Base-by-base conservation (phyloP, 129 eudicot species). In the Chrysanthemum seticuspe region DNA sequence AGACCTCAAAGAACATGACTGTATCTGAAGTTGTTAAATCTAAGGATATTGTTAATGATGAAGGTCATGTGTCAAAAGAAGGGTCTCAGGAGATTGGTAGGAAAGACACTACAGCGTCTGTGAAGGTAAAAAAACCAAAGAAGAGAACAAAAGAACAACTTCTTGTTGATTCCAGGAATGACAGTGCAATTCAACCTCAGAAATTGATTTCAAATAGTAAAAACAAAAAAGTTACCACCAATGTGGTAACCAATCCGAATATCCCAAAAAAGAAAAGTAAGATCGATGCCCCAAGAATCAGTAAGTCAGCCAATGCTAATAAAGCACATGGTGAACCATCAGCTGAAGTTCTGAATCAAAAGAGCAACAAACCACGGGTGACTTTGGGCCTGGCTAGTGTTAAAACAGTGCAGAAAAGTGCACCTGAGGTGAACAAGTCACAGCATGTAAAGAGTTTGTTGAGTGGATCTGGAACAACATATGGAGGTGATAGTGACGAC, bases 221-320 rank as follows among this genome's bases (percentile, higher is more conserved):
- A 51, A 51, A 12, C n/a, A 51, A 51, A 51, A 51, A 12, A 11
- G 36, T 31, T 31, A 4, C 56, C 56, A 51, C n/a, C 2, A 12
- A 31, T 31, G 36, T 31, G 69, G 57, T 52, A 51, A 76, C 72
- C 67, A 78, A 69, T 15, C 59, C 74, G 48, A 72, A 34, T 49
- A 69, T 73, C 11, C 81, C 77, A 51, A 57, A 72, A 68, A 68
- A 53, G 31, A 53, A 78, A 48, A 49, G 7, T 36, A 13, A 49
- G 55, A 14, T 56, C n/a, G 25, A 65, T 62, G 51, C 47, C 3
- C 36, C 36, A 31, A 31, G 36, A 31, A 31, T 31, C 36, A 31
- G 36, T 31, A 31, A 31, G 36, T 31, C 36, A 31, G 36, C 36
- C 36, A 4, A 31, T 31, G 36, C 36, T 31, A 31, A 31, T 31